phyloP scores from a whole-genome alignment of 2,329 filamentous ascomycete species.

The Penicillium sp. region DNA sequence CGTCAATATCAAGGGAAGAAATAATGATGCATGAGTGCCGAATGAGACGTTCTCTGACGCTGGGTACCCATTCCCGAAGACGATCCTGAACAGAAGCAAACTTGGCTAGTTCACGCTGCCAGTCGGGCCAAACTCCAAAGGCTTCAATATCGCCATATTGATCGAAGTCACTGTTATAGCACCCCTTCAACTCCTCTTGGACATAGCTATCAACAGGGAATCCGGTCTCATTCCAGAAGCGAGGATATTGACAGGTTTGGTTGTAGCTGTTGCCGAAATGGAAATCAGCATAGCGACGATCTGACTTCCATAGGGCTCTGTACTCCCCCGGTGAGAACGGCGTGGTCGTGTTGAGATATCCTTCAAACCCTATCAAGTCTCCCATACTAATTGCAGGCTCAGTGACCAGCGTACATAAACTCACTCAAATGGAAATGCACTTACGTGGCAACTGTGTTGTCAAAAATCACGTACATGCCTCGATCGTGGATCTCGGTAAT shows the following conservation, averaged over 20 bases:
- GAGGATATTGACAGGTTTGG: conserved; percentile 58
- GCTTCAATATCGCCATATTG: conserved; percentile 66
- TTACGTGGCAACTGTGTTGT: conserved; percentile 66
- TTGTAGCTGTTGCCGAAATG: conserved; percentile 56
- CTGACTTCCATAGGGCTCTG: conserved; percentile 58
- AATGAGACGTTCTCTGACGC: conserved; percentile 59
- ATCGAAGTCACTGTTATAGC: conserved; percentile 66
- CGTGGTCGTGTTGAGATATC: conserved; percentile 60
- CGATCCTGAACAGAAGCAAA: conserved; percentile 70
- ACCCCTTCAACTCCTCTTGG: conserved; percentile 53
- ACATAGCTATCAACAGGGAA: conserved; percentile 52
- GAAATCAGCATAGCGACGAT: conserved; percentile 62
- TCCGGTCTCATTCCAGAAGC: conserved; percentile 64
- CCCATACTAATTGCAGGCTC: conserved; percentile 45
- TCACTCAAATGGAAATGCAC: conserved; percentile 22
- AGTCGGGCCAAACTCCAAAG: conserved; percentile 65
- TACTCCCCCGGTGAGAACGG: conserved; percentile 60
- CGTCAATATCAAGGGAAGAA: conserved; percentile 65
- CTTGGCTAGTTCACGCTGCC: conserved; percentile 65
- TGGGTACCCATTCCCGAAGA: conserved; percentile 64
- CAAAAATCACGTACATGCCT: conserved; percentile 67
- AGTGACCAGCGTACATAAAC: background rate
- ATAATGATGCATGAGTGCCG: conserved; percentile 67
- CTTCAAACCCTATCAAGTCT: conserved; percentile 65
- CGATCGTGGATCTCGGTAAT: conserved; percentile 63